Percentiles rank a stretch among this genome's conserved stretches.
Conservation (phyloP, 2,329 filamentous ascomycete genomes). For the Fusarium begoniae region DNA sequence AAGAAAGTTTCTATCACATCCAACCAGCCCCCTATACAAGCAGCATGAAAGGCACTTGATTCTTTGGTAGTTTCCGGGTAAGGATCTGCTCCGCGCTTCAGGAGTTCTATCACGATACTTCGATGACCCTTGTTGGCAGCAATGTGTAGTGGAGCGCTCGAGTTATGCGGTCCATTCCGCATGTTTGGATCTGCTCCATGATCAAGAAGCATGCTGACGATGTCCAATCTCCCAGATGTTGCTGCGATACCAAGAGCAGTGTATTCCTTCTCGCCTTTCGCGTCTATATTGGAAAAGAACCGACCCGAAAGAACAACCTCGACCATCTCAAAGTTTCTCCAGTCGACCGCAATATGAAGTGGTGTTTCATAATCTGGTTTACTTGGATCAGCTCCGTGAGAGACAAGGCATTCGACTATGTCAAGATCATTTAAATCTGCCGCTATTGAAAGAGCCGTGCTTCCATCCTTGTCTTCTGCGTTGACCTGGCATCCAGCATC, state of each 20-base stretch:
- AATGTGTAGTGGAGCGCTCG: constrained; percentile 18
- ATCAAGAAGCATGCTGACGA: constrained; percentile 26
- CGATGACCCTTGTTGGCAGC: not conserved
- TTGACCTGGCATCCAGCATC: constrained; percentile 24
- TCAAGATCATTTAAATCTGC: not conserved
- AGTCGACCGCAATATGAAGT: constrained; percentile 22
- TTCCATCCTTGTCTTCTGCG: not conserved
- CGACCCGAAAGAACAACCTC: constrained; percentile 11
- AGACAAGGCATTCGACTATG: constrained; percentile 21
- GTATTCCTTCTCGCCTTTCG: constrained; percentile 1
- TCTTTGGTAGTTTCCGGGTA: constrained; percentile 9
- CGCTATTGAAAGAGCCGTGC: constrained; percentile 22
- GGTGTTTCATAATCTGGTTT: constrained; percentile 15
- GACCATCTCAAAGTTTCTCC: constrained; percentile 15
- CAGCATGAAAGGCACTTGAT: constrained; percentile 19
- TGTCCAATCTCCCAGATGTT: constrained; percentile 6
- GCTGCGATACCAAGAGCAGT: constrained; percentile 27
- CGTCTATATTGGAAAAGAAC: constrained; percentile 6
- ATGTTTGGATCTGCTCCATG: constrained; percentile 34
- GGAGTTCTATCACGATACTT: constrained; percentile 16
- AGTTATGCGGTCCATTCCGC: constrained; percentile 4
- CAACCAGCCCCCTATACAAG: constrained; percentile 10
- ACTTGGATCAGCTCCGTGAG: constrained; percentile 20
- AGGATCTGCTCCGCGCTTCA: constrained; percentile 24
- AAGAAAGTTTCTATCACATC: constrained; percentile 16